Conservation (phyloP, 768 basidiomycete species). For the Agaricus sinodeliciosus region DNA sequence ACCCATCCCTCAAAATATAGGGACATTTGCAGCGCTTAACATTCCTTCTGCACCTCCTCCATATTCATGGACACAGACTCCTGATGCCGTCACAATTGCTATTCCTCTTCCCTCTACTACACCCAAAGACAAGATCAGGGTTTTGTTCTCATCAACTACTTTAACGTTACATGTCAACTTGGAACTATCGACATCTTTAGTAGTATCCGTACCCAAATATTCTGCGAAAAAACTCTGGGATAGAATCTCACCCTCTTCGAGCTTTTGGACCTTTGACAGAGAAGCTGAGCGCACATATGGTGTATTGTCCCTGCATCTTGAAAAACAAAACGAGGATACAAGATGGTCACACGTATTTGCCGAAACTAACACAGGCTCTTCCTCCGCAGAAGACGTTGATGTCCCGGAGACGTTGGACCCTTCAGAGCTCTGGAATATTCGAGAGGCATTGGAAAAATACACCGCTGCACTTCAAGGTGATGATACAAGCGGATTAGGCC, state of each 20-base stretch:
- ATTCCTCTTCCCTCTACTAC: constrained; percentile 77
- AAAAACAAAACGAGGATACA: constrained; percentile 78
- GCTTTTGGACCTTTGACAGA: constrained; percentile 91
- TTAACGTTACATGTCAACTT: constrained; percentile 57
- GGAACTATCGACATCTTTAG: constrained; percentile 16
- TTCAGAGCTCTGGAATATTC: constrained; percentile 70
- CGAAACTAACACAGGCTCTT: constrained; percentile 29
- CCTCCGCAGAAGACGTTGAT: constrained; percentile 43
- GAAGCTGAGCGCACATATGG: constrained; percentile 64
- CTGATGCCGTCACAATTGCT: constrained; percentile 76
- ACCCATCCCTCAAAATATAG: constrained; percentile 58
- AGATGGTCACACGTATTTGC: constrained; percentile 88
- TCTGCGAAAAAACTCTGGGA: constrained; percentile 72
- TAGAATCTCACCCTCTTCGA: constrained; percentile 64
- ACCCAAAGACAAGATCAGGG: constrained; percentile 54
- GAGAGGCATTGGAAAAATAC: constrained; percentile 83
- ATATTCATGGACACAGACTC: constrained; percentile 90
- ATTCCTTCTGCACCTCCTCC: constrained; percentile 55
- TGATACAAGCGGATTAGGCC: constrained; percentile 56
- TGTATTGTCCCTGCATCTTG: constrained; percentile 75
- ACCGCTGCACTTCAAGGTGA: constrained; percentile 58
- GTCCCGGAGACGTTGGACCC: constrained; percentile 89
- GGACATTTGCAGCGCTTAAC: constrained; percentile 25
- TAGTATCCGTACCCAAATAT: constrained; percentile 47
- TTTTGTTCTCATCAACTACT: constrained; percentile 56